phyloP scores from a whole-genome alignment of 306 rosid genomes.

The Myrica gale region DNA sequence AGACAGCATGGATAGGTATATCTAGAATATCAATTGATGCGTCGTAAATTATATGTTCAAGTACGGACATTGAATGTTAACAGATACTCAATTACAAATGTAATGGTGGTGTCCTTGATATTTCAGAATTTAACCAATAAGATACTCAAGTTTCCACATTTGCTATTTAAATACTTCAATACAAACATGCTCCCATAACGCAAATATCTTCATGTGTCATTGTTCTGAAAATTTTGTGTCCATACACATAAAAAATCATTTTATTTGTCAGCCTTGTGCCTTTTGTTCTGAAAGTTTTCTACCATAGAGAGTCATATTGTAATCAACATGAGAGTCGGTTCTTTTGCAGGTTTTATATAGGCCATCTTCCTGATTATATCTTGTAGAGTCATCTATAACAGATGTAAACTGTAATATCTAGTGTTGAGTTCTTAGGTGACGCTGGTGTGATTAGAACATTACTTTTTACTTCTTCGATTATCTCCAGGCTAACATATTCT shows the following conservation, averaged over 20 bases:
- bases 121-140: too few species aligned
- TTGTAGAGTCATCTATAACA: not conserved
- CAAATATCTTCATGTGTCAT: too few species aligned
- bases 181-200: too few species aligned
- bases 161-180: too few species aligned
- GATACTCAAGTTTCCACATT: too few species aligned
- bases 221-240: too few species aligned
- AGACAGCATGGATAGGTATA: not conserved
- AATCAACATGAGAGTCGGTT: not conserved
- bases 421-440: not conserved
- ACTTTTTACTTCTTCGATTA: not conserved
- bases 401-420: not conserved
- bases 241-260: too few species aligned
- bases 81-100: not conserved
- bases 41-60: not conserved
- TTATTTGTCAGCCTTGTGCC: too few species aligned
- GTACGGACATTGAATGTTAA: not conserved
- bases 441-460: not conserved
- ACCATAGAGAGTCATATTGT: too few species aligned
- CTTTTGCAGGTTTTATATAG: not conserved
- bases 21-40: not conserved
- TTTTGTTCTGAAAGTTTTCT: too few species aligned
- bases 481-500: not conserved
- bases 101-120: too few species aligned
- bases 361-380: not conserved